A percentile compares a stretch with the other conserved stretches of the same genome.
These are phyloP conservation scores for Galium porrigens DNA, from an alignment of 305 asterid genomes.

Conservation along the genomic window DNA sequence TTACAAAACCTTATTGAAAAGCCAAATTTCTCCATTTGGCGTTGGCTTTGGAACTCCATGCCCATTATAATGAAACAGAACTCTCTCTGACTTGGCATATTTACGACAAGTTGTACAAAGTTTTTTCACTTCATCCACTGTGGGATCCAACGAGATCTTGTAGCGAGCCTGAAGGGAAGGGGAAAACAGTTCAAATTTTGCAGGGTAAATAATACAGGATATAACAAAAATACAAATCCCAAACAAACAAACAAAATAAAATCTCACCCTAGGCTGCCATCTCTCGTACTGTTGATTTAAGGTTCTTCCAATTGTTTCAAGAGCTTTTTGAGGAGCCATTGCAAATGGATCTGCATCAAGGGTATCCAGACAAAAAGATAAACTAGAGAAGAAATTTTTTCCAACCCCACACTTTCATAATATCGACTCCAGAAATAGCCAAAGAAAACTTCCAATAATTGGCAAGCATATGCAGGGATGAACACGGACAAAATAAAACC, in stretches of 20 bases:
- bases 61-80: slow-evolving; percentile 87
- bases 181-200: not conserved
- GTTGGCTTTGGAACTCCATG: slow-evolving; percentile 99
- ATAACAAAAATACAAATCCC: not conserved
- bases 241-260: not conserved
- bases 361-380: slow-evolving; percentile 16
- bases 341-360: slow-evolving; percentile 67
- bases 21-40: slow-evolving; percentile 94
- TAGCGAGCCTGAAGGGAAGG: slow-evolving; percentile 62
- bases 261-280: slow-evolving; percentile 90
- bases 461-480: no score
- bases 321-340: slow-evolving; percentile 92
- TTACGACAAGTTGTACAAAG: slow-evolving; percentile 87
- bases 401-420: no score
- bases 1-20: slow-evolving; percentile 66
- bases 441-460: no score
- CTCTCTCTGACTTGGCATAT: slow-evolving; percentile 92
- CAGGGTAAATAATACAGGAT: not conserved
- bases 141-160: slow-evolving; percentile 77
- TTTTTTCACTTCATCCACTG: slow-evolving; percentile 84
- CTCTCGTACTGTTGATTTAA: slow-evolving; percentile 90
- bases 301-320: slow-evolving; percentile 78
- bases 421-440: no score
- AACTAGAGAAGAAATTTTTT: not conserved
- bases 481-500: no score